Evolutionary conservation across 305 asterid species (phyloP).

Genomic region (Ajuga reptans): DNA sequence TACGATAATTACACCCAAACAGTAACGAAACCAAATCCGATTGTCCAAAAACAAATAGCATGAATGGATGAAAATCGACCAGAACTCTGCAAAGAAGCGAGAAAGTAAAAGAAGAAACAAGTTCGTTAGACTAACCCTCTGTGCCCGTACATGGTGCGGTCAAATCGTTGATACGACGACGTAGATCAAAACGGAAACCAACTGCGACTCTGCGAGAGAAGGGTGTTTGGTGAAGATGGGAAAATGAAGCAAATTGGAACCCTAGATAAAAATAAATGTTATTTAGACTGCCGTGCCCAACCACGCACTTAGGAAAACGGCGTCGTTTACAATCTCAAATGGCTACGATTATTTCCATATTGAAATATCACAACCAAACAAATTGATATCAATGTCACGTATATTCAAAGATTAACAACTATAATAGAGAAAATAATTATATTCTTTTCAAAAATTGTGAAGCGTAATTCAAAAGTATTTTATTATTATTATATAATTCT

Average conservation of each 20-base stretch:
- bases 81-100: not conserved
- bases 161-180: not conserved
- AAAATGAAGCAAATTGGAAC: constrained; percentile 11
- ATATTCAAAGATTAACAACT: too few relatives aligned
- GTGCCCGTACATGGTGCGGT: constrained; percentile 37
- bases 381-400: too few relatives aligned
- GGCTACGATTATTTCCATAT: too few relatives aligned
- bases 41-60: not conserved
- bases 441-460: too few relatives aligned
- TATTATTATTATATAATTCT: too few relatives aligned
- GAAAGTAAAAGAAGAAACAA: not conserved
- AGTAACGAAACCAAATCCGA: constrained; percentile 1
- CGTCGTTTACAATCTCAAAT: too few relatives aligned
- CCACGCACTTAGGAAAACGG: too few relatives aligned
- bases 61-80: not conserved
- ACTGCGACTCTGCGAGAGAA: not conserved
- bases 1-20: not conserved
- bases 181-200: constrained; percentile 7
- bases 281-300: too few relatives aligned
- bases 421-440: too few relatives aligned
- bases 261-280: constrained; percentile 17
- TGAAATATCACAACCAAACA: too few relatives aligned
- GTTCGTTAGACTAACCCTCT: constrained; percentile 33
- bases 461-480: too few relatives aligned
- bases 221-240: not conserved